These are phyloP conservation scores for Pichia paraexigua DNA, from an alignment of 805 yeast genomes.

Conservation along the genomic window DNA sequence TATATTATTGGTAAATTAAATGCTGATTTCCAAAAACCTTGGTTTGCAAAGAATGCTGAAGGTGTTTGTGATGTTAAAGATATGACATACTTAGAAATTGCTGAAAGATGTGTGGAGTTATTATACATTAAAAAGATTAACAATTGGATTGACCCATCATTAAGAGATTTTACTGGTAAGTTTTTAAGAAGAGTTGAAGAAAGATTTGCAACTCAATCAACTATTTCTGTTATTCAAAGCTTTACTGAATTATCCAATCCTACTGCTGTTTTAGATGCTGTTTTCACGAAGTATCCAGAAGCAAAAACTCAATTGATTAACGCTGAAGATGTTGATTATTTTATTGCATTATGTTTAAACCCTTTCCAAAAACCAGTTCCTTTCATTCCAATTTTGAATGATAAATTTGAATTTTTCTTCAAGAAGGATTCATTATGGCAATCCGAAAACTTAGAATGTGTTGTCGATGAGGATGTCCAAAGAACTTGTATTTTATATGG, in stretches of 20 bases:
- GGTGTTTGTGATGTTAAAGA: conserved; percentile 88
- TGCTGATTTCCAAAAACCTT: conserved; percentile 94
- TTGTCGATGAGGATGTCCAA: conserved; percentile 91
- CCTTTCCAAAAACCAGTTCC: conserved; percentile 97
- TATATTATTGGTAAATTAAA: conserved; percentile 80
- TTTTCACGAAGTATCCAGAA: conserved; percentile 63
- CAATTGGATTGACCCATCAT: conserved; percentile 82
- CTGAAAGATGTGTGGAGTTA: conserved; percentile 78
- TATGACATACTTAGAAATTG: conserved; percentile 92
- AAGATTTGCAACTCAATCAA: conserved; percentile 62
- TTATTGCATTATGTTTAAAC: conserved; percentile 72
- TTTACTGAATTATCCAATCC: conserved; percentile 66
- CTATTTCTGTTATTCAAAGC: conserved; percentile 67
- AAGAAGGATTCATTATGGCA: conserved; percentile 99
- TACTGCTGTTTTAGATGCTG: conserved; percentile 44
- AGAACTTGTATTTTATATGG: conserved; percentile 99
- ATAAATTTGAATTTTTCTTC: conserved; percentile 90
- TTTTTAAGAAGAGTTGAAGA: conserved; percentile 94
- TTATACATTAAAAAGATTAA: conserved; percentile 70
- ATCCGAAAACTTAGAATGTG: conserved; percentile 94
- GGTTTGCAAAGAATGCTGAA: conserved; percentile 78
- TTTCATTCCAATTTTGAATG: conserved; percentile 91
- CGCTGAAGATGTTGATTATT: conserved; percentile 93
- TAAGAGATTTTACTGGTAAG: conserved; percentile 81
- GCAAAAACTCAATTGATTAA: conserved; percentile 78